phyloP scores from a whole-genome alignment of 2,329 filamentous ascomycete genomes.

The Fusarium aywerte region DNA sequence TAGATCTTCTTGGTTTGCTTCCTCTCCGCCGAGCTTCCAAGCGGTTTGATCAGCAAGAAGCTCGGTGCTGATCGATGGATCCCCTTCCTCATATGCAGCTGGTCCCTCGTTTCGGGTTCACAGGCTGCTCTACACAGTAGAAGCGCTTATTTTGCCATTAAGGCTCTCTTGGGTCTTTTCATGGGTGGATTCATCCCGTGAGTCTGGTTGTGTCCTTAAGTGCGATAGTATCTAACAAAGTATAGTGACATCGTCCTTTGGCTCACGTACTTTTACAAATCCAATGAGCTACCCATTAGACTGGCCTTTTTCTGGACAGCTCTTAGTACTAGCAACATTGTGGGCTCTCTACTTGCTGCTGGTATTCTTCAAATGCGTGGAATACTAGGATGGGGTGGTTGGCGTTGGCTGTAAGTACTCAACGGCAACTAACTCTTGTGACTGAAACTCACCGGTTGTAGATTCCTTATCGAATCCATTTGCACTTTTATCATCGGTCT shows the following conservation, averaged over 20 bases:
- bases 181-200: slow-evolving; percentile 64
- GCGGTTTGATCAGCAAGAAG: slow-evolving; percentile 62
- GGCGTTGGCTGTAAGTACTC: slow-evolving; percentile 52
- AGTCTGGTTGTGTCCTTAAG: neutral
- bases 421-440: rapidly evolving
- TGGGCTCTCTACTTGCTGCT: slow-evolving; percentile 61
- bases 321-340: slow-evolving; percentile 66
- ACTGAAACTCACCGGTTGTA: neutral
- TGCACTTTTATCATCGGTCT: slow-evolving; percentile 56
- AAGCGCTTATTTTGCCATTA: slow-evolving; percentile 55
- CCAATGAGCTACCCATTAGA: slow-evolving; percentile 73
- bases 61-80: slow-evolving; percentile 61
- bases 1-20: slow-evolving; percentile 59
- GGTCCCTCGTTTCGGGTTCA: slow-evolving; percentile 54
- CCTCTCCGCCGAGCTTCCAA: slow-evolving; percentile 60
- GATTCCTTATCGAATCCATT: slow-evolving; percentile 64
- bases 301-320: slow-evolving; percentile 77
- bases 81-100: slow-evolving; percentile 54
- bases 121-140: slow-evolving; percentile 53
- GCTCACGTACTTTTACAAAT: slow-evolving; percentile 80
- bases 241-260: slow-evolving; percentile 66
- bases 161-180: slow-evolving; percentile 58
- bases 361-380: slow-evolving; percentile 54
- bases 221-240: neutral
- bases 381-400: slow-evolving; percentile 52